Percentiles rank a stretch among this genome's conserved stretches.
These are phyloP conservation scores for Epichloe coenophiala DNA, from an alignment of 2,329 filamentous ascomycete genomes.

Conservation along the genomic window DNA sequence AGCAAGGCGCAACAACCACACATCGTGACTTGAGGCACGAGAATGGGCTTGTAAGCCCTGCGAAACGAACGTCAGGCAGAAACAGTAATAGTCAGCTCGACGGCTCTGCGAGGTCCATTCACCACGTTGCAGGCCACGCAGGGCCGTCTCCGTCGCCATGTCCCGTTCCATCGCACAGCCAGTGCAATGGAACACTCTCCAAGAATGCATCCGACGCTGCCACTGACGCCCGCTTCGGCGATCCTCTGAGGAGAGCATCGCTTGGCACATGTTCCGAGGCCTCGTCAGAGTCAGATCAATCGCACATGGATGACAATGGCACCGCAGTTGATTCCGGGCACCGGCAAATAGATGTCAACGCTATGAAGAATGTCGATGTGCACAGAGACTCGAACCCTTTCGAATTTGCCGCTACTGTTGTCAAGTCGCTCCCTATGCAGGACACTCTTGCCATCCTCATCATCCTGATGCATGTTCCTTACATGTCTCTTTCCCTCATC, in stretches of 20 bases:
- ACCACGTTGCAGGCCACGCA: constrained; percentile 18
- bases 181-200: constrained; percentile 21
- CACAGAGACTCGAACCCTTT: constrained; percentile 61
- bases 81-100: constrained; percentile 35
- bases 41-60: constrained; percentile 64
- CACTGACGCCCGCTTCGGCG: constrained; percentile 28
- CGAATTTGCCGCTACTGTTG: constrained; percentile 70
- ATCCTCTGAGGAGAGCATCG: constrained; percentile 32
- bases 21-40: constrained; percentile 68
- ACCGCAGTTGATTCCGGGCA: constrained; percentile 34
- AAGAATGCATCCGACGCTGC: constrained; percentile 12
- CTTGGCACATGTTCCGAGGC: constrained; percentile 39
- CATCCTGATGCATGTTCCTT: constrained; percentile 83
- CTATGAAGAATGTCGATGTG: constrained; percentile 51
- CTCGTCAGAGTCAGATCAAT: constrained; percentile 38
- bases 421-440: constrained; percentile 78
- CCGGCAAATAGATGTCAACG: constrained; percentile 57
- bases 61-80: constrained; percentile 24
- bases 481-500: constrained; percentile 74
- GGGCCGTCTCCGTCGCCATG: constrained; percentile 15
- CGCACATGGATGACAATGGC: constrained; percentile 23
- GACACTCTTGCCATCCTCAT: constrained; percentile 96
- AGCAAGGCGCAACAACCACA: constrained; percentile 45
- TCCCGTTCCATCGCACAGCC: constrained; percentile 10
- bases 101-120: constrained; percentile 21